Base-by-base conservation (phyloP, 2,329 filamentous ascomycete species). In the Didymella pomorum region DNA sequence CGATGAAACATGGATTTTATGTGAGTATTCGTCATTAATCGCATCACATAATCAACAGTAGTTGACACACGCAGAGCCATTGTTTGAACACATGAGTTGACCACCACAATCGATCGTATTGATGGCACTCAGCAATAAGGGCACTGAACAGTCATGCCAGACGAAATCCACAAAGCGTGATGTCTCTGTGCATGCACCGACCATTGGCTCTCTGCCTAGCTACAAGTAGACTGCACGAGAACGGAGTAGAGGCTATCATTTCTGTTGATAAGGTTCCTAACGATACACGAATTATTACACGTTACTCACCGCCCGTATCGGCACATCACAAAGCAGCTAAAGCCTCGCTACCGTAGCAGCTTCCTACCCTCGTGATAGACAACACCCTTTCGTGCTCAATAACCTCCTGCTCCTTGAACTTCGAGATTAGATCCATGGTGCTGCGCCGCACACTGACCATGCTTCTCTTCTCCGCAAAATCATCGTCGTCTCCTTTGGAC, bases 341-440 rank as follows among this genome's bases (percentile, higher is more conserved):
- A 7, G 9, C 18, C 21, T 39, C 35, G 14, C n/a, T 39, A 9
- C 50, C 45, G 7, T 49, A 58, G 21, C 51, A 48, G 31, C 62
- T 61, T 25, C 63, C 66, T n/a, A 49, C 35, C 4, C 66, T 56
- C 12, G 64, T 61, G 14, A 75, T 59, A 10, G 62, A 64, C 52
- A 76, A 42, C 7, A 74, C 68, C 18, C 58, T 68, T 43, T 71
- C 70, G 39, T 66, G 63, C 58, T 79, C 78, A n/a, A 65, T 63
- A 26, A 67, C 64, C 57, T 79, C 76, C 54, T 73, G 70, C 54
- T 75, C 68, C 53, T 75, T 68, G 55, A 78, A 74, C 47, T 72
- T 65, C n/a, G 69, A 66, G 10, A 78, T 62, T 60, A 80, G 61
- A 61, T 79, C 78, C 68, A 78, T 74, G 8, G 77, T 79, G 61